Base-by-base conservation (phyloP, 257 asterid species). In the Primulina huaijiensis region DNA sequence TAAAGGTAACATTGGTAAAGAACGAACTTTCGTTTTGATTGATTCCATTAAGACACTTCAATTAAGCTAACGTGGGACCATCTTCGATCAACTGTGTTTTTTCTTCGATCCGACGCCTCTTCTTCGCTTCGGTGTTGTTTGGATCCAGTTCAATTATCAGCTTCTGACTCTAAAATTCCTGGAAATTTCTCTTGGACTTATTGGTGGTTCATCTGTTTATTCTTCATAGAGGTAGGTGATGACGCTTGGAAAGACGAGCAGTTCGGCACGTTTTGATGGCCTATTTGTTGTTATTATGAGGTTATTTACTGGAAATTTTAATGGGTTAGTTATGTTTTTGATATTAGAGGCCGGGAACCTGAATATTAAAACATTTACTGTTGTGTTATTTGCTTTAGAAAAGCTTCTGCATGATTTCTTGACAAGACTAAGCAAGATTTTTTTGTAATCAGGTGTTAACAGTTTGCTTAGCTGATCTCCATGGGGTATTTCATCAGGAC, bases 21-120 rank as follows among this genome's bases (percentile, higher is more conserved):
- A 50, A 50, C 57, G 17, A 50, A 17, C 21, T 50, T 50, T 50
- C 17, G 57, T 55, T n/a, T 23, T 65, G 67, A 72, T 62, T 69
- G 77, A 73, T 75, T 65, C 79, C 74, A 78, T 73, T 62, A 62
- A 66, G 68, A 78, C 75, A 78, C 65, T 81, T 81, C 80, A 25
- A 43, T 35, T 8, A 8, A 29, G 21, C 64, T 72, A n/a, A 37
- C 30, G 76, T 71, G 78, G 86, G 82, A 14, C 80, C 86, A 9
- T 43, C 61, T 65, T 20, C 31, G n/a, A 8, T 50, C 20, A 69
- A 46, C 78, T 61, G 25, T 67, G 5, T 62, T 70, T 74, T 77
- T 73, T 34, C 74, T 72, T 82, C 67, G 69, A 38, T 65, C 70
- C 30, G 65, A 63, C 71, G 68, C 80, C 65, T 70, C 75, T 52